Percentiles rank a stretch among this genome's conserved stretches.
Evolutionary conservation across 306 rosid species (phyloP).

Genomic region (Carpinus viminea): DNA sequence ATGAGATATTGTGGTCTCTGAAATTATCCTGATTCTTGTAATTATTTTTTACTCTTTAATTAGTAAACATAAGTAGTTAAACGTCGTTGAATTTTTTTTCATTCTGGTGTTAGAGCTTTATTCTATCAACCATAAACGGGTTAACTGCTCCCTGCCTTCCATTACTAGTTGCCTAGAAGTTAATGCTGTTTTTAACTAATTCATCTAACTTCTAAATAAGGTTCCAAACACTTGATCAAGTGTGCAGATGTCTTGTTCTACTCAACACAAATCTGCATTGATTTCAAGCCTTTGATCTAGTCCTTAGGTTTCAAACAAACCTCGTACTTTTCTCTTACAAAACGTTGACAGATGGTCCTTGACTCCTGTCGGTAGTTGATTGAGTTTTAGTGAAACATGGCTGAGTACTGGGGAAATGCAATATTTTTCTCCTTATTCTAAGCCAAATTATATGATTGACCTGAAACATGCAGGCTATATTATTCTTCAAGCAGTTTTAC

Average conservation of each 20-base stretch:
- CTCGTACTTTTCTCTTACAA: background rate
- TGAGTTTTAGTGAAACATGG: background rate
- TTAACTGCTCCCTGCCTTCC: too few relatives aligned
- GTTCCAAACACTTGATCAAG: background rate
- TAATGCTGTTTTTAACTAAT: background rate
- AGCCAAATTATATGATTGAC: too few relatives aligned
- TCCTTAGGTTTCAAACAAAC: background rate
- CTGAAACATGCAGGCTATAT: too few relatives aligned
- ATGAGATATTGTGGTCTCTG: background rate
- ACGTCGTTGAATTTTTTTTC: background rate
- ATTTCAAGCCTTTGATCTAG: background rate
- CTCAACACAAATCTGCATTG: background rate
- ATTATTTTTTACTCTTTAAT: background rate
- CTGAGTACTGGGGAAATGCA: too few relatives aligned
- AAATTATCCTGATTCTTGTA: background rate
- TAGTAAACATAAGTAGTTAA: background rate
- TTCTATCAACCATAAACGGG: background rate
- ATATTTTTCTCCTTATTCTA: too few relatives aligned
- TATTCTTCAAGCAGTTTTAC: background rate
- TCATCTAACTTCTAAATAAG: background rate
- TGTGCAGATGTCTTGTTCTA: background rate
- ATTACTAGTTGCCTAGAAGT: too few relatives aligned
- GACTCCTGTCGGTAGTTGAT: background rate
- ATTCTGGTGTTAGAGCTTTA: background rate
- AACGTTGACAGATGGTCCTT: background rate